A percentile compares a stretch with the other conserved stretches of the same genome.
These are phyloP conservation scores for Alternaria ethzedia DNA, from an alignment of 2,329 filamentous ascomycete species.

Conservation along the genomic window DNA sequence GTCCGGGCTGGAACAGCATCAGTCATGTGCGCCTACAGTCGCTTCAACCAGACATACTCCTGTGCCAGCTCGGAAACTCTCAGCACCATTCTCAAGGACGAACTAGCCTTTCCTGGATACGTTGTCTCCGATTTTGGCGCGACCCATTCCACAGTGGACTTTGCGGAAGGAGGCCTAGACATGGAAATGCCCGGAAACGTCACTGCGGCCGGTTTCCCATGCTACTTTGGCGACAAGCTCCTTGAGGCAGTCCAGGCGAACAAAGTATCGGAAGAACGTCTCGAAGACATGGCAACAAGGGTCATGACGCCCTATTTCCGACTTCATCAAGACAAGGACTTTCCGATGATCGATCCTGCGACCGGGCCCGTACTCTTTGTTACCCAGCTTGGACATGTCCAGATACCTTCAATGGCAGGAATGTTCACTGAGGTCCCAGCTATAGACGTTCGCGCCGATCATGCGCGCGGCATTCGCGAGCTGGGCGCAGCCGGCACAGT, in stretches of 20 bases:
- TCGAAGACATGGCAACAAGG: constrained; percentile 56
- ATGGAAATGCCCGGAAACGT: constrained; percentile 54
- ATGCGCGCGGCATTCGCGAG: constrained; percentile 48
- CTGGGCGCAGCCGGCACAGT: constrained; percentile 51
- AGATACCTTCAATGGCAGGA: not conserved
- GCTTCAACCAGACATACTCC: constrained; percentile 37
- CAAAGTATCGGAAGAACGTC: constrained; percentile 49
- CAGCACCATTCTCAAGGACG: constrained; percentile 59
- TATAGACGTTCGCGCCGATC: constrained; percentile 50
- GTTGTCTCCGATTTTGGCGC: constrained; percentile 53
- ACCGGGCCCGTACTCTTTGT: constrained; percentile 40
- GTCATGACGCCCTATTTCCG: constrained; percentile 56
- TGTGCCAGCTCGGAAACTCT: constrained; percentile 50
- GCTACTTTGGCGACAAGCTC: constrained; percentile 49
- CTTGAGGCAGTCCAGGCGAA: constrained; percentile 35
- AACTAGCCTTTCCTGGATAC: constrained; percentile 58
- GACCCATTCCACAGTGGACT: constrained; percentile 52
- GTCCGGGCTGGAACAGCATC: constrained; percentile 63
- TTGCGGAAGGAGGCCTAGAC: constrained; percentile 56
- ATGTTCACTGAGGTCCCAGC: constrained; percentile 14
- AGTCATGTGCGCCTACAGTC: constrained; percentile 59
- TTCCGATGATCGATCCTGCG: constrained; percentile 40
- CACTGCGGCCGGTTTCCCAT: constrained; percentile 6
- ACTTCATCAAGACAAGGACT: constrained; percentile 48
- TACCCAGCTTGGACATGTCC: constrained; percentile 23